phyloP scores from a whole-genome alignment of 768 basidiomycete genomes.

The Saitozyma sp. region DNA sequence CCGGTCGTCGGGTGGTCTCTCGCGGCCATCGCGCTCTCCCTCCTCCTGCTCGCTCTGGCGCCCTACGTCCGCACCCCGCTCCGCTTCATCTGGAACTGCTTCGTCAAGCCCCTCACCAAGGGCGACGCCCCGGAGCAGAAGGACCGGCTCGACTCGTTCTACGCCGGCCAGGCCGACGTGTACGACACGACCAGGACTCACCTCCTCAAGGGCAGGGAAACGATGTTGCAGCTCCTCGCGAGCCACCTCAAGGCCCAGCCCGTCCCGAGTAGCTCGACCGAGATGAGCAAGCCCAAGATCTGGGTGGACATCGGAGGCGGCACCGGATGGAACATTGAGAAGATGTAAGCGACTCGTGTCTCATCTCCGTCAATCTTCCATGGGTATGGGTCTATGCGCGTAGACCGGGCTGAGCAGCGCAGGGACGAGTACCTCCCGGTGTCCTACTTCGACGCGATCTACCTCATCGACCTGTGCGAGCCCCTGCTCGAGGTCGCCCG shows the following conservation, averaged over 20 bases:
- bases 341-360: conserved; percentile 54
- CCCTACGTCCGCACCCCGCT: conserved; percentile 25
- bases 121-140: conserved; percentile 32
- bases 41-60: conserved; percentile 18
- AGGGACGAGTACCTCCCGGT: conserved; percentile 62
- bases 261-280: conserved; percentile 6
- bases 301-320: conserved; percentile 82
- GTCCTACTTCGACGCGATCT: conserved; percentile 65
- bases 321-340: conserved; percentile 72
- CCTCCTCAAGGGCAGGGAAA: conserved; percentile 68
- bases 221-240: conserved; percentile 69
- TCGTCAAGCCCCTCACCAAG: conserved; percentile 51
- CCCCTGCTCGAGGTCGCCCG: conserved; percentile 70
- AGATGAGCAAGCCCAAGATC: conserved; percentile 60
- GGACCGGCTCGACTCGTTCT: conserved; percentile 58
- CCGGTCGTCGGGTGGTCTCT: conserved; percentile 19
- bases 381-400: too few relatives aligned
- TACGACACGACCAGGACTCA: conserved; percentile 68
- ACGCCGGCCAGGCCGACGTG: conserved; percentile 67
- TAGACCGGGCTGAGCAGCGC: background rate
- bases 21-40: conserved; percentile 14
- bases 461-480: conserved; percentile 72
- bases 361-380: too few relatives aligned
- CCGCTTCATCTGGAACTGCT: conserved; percentile 53
- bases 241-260: conserved; percentile 61